phyloP scores from a whole-genome alignment of 202 grass and related monocot species.

The Brachypodium distachyon region DNA sequence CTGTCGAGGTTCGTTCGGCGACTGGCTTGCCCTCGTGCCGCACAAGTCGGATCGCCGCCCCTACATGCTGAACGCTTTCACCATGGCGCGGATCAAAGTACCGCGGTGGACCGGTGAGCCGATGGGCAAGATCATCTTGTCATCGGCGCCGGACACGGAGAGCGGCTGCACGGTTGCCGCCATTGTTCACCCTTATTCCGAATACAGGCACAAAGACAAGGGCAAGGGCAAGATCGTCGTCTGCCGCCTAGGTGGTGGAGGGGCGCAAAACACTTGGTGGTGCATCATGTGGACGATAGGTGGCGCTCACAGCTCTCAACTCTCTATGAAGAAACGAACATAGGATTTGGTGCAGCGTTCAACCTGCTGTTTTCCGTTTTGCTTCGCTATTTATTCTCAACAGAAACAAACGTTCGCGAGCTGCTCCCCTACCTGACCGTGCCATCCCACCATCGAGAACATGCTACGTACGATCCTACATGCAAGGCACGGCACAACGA shows the following conservation, averaged over 20 bases:
- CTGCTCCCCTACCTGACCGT: too few relatives aligned
- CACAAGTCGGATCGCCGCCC: background rate
- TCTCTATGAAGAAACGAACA: too few relatives aligned
- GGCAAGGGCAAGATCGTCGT: background rate
- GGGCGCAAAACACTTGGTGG: background rate
- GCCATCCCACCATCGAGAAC: too few relatives aligned
- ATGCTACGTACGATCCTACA: too few relatives aligned
- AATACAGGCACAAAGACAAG: fast-evolving
- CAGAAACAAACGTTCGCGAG: too few relatives aligned
- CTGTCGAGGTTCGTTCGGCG: background rate
- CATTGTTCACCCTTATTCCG: background rate
- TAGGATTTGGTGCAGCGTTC: too few relatives aligned
- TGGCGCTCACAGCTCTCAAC: too few relatives aligned
- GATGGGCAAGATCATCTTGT: background rate
- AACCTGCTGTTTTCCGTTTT: too few relatives aligned
- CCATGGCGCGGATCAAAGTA: background rate
- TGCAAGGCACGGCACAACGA: too few relatives aligned
- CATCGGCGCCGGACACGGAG: background rate
- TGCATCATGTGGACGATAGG: too few relatives aligned
- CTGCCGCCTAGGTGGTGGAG: background rate
- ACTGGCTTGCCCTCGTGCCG: background rate
- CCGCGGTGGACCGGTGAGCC: background rate
- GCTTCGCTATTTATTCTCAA: too few relatives aligned
- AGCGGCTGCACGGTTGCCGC: background rate
- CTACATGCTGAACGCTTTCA: background rate